Base-by-base conservation (phyloP, 208 protist species). In the Wallacemonas sp. region DNA sequence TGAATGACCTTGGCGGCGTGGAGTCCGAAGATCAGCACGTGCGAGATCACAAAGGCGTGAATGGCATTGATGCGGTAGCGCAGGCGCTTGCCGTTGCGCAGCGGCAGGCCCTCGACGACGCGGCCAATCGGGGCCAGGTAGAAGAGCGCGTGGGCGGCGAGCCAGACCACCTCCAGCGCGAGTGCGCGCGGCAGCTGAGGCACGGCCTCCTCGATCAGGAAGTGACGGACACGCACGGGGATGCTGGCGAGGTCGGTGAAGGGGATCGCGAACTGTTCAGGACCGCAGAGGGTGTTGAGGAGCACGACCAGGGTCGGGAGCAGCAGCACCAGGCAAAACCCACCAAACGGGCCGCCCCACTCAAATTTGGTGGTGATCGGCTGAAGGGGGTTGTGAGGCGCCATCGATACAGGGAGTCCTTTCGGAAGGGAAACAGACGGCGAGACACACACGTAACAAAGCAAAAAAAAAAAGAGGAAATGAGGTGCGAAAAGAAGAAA, bases 41-140 rank as follows among this genome's bases (percentile, higher is more conserved):
- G 87, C 2, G 70, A 81, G 8, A 93, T 8, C 18, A 89, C 23
- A 66, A 93, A 92, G 29, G 76, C 90, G 69, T 95, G 79, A 22
- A 92, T 72, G 61, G 81, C 90, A 65, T 95, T 95, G 55, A 95
- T 87, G 72, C 86, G 81, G 74, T 95, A 95, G 46, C 65, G 25
- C 12, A 95, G 84, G 4, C 61, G 65, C 75, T 79, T 45, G 16
- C 87, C 90, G 67, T 83, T 82, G 64, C 87, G 83, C 32, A 95
- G 79, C 31, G 62, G 57, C 16, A 70, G 63, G 18, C 90, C 90
- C 42, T 79, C 29, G 16, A 93, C 85, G n/a, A 79, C 67, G 16
- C 67, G 72, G 16, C 90, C 90, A 41, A 93, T 77, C 0, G 90
- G 90, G 18, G 69, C 28, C 8, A 93, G 22, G 38, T 86, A 95